A percentile compares a stretch with the other conserved stretches of the same genome.
These are phyloP conservation scores for Sungouiozyma ichnusensis DNA, from an alignment of 805 yeast genomes.

Conservation along the genomic window DNA sequence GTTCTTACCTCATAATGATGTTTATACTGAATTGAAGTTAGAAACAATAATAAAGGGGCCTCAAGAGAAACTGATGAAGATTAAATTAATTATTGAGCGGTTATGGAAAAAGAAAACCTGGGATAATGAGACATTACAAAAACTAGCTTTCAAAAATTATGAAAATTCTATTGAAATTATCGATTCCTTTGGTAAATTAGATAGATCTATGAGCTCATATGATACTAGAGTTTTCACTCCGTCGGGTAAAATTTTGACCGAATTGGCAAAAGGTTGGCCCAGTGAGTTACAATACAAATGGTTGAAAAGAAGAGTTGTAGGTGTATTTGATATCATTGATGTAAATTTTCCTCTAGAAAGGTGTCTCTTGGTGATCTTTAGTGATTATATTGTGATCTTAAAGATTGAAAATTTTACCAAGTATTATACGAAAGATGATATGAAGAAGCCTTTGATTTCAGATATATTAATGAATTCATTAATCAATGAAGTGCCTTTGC, in stretches of 20 bases:
- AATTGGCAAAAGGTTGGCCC: constrained; percentile 83
- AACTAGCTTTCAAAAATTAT: constrained; percentile 33
- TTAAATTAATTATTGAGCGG: constrained; percentile 60
- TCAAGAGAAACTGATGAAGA: constrained; percentile 51
- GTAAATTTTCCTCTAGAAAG: constrained; percentile 26
- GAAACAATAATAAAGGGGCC: constrained; percentile 59
- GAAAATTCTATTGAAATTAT: constrained; percentile 52
- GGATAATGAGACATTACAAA: constrained; percentile 13
- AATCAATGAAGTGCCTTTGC: constrained; percentile 71
- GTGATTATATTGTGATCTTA: constrained; percentile 65
- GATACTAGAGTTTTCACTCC: constrained; percentile 75
- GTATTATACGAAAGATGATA: constrained; percentile 12
- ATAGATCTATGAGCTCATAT: constrained; percentile 34
- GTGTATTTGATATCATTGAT: constrained; percentile 46
- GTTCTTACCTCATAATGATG: constrained; percentile 19
- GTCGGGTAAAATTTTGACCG: constrained; percentile 79
- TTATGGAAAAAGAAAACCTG: constrained; percentile 39
- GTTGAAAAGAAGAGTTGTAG: constrained; percentile 76
- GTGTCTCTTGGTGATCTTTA: constrained; percentile 65
- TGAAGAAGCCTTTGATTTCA: constrained; percentile 46
- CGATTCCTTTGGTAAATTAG: constrained; percentile 67
- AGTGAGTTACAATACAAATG: constrained; percentile 77
- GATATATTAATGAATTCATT: constrained; percentile 85
- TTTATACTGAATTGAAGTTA: constrained; percentile 41
- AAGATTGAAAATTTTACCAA: constrained; percentile 37